Conservation (phyloP, 2,329 filamentous ascomycete genomes). For the Fusarium algeriense region DNA sequence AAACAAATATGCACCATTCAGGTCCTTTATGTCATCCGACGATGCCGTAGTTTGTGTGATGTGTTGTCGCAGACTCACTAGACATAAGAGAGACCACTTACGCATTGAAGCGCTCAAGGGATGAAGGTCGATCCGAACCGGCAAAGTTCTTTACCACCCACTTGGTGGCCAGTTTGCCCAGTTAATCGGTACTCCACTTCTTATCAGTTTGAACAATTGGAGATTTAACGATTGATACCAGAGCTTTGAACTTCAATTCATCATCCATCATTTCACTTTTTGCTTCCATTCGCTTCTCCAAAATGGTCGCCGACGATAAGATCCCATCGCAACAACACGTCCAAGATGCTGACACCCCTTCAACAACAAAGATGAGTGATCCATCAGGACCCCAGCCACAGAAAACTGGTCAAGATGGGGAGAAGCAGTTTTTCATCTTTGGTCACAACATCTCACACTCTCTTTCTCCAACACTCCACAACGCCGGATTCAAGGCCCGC, state of each 20-base stretch:
- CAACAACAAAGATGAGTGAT: rapidly evolving
- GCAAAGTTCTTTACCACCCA: conserved; percentile 17
- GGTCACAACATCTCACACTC: conserved; percentile 16
- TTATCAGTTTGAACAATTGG: neutral
- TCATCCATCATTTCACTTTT: rapidly evolving
- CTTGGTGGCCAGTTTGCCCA: neutral
- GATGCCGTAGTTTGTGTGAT: no score
- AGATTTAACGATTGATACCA: no score
- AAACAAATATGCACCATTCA: no score
- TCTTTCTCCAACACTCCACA: conserved; percentile 4
- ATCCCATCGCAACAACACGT: rapidly evolving
- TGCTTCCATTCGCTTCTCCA: rapidly evolving
- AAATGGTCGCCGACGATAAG: neutral
- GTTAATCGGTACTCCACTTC: neutral
- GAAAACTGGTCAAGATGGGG: no score
- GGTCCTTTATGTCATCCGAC: no score
- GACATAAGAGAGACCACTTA: no score
- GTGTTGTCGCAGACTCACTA: no score
- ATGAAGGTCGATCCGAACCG: neutral
- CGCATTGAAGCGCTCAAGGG: neutral
- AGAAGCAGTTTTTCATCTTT: conserved; percentile 13
- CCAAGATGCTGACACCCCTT: rapidly evolving
- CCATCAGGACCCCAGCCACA: rapidly evolving
- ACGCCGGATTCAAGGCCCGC: neutral
- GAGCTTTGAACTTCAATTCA: neutral